Evolutionary conservation across 1,284 basidiomycete genomes (phyloP).

Genomic region (Dichomitus squalens): DNA sequence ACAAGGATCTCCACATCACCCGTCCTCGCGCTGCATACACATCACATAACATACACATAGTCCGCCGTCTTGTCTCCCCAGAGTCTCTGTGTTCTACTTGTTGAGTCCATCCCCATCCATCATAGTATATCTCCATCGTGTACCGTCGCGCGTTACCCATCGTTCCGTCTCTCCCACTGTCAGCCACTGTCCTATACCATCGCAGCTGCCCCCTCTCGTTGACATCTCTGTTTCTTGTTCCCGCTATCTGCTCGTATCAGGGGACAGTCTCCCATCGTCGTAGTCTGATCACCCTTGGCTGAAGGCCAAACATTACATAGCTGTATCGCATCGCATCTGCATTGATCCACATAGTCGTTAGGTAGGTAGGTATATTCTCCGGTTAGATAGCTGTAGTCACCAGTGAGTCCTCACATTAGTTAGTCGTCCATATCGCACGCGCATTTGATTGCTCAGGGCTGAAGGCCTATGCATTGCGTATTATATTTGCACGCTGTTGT

Average conservation of each 20-base stretch:
- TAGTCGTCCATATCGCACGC: not conserved
- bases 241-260: slow-evolving; percentile 22
- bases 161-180: not conserved
- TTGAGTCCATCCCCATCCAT: not conserved
- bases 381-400: slow-evolving; percentile 23
- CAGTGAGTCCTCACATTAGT: slow-evolving; percentile 4
- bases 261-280: slow-evolving; percentile 17
- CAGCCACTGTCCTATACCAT: not conserved
- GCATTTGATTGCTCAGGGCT: slow-evolving; percentile 22
- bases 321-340: slow-evolving; percentile 15
- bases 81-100: slow-evolving; percentile 13
- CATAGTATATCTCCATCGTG: slow-evolving; percentile 1
- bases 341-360: slow-evolving; percentile 12
- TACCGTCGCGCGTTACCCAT: slow-evolving; percentile 14
- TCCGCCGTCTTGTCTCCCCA: slow-evolving; percentile 1
- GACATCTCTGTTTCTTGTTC: not conserved
- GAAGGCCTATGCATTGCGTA: slow-evolving; percentile 36
- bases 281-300: slow-evolving; percentile 23
- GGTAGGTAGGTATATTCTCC: slow-evolving; percentile 15
- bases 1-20: slow-evolving; percentile 21
- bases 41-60: slow-evolving; percentile 19
- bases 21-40: slow-evolving; percentile 2
- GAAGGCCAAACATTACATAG: slow-evolving; percentile 30
- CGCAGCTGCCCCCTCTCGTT: slow-evolving; percentile 4
- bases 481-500: slow-evolving; percentile 33